Evolutionary conservation across 2,329 filamentous ascomycete species (phyloP).

Genomic region (Fusarium sp.): DNA sequence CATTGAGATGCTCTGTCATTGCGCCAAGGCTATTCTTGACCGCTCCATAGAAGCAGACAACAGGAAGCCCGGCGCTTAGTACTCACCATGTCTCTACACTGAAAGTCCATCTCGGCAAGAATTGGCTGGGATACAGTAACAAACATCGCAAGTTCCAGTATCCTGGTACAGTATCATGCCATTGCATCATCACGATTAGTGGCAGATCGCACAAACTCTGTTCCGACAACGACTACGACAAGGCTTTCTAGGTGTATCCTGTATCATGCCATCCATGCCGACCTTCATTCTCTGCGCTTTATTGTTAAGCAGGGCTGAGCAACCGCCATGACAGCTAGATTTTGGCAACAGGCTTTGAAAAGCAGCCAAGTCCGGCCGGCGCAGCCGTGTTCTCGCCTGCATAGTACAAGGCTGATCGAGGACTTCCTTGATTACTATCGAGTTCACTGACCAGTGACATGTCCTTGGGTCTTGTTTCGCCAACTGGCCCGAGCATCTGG

Average conservation of each 20-base stretch:
- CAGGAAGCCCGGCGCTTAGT: conserved; percentile 4
- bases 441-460: conserved; percentile 9
- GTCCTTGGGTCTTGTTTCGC: conserved; percentile 10
- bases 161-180: background rate
- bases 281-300: conserved; percentile 2
- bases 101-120: background rate
- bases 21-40: conserved; percentile 25
- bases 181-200: conserved; percentile 1
- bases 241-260: background rate
- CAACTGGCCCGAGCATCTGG: background rate
- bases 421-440: conserved; percentile 11
- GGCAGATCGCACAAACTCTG: conserved; percentile 14
- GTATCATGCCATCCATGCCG: background rate
- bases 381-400: background rate
- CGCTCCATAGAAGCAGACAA: conserved; percentile 6
- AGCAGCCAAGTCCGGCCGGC: background rate
- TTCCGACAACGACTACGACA: background rate
- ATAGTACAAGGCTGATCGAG: conserved; percentile 1
- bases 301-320: conserved; percentile 35
- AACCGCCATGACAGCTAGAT: conserved; percentile 24
- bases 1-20: conserved; percentile 1
- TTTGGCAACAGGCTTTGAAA: background rate
- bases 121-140: background rate
- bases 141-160: background rate
- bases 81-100: background rate